phyloP scores from a whole-genome alignment of 2,329 filamentous ascomycete species.

The Botryosphaeria agaves region DNA sequence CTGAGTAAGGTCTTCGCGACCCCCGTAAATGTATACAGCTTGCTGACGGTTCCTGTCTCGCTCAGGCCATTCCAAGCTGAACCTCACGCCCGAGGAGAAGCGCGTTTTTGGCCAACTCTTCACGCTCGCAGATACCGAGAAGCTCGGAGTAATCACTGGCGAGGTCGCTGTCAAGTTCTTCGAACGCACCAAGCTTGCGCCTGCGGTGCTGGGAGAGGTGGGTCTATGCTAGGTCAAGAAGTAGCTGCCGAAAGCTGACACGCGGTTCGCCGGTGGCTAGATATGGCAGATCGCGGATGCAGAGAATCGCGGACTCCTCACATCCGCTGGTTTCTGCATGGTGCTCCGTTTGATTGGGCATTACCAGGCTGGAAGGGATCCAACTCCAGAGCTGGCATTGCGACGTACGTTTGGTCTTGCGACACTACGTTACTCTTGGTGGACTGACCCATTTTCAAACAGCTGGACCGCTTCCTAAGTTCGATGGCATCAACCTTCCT shows the following conservation, averaged over 20 bases:
- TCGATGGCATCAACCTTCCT: slow-evolving; percentile 54
- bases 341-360: slow-evolving; percentile 90
- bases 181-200: slow-evolving; percentile 81
- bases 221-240: slow-evolving; percentile 13
- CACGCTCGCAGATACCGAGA: slow-evolving; percentile 79
- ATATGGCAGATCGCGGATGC: slow-evolving; percentile 99
- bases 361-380: slow-evolving; percentile 74
- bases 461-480: slow-evolving; percentile 76
- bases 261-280: slow-evolving; percentile 25
- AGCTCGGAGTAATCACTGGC: slow-evolving; percentile 83
- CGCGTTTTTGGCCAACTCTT: slow-evolving; percentile 87
- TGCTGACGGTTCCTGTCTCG: not conserved
- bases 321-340: slow-evolving; percentile 80
- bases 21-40: not conserved
- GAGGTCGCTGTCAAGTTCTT: slow-evolving; percentile 96
- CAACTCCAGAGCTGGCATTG: slow-evolving; percentile 64
- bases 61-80: slow-evolving; percentile 43
- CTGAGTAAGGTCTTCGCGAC: not conserved
- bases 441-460: slow-evolving; percentile 10
- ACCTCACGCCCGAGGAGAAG: slow-evolving; percentile 83
- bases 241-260: not conserved
- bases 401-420: slow-evolving; percentile 36
- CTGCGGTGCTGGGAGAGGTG: slow-evolving; percentile 75
- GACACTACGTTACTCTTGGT: slow-evolving; percentile 3
- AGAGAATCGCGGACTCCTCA: slow-evolving; percentile 88